Percentiles rank a stretch among this genome's conserved stretches.
phyloP scores from a whole-genome alignment of 441 rosid species.

The Brassica hybrid region DNA sequence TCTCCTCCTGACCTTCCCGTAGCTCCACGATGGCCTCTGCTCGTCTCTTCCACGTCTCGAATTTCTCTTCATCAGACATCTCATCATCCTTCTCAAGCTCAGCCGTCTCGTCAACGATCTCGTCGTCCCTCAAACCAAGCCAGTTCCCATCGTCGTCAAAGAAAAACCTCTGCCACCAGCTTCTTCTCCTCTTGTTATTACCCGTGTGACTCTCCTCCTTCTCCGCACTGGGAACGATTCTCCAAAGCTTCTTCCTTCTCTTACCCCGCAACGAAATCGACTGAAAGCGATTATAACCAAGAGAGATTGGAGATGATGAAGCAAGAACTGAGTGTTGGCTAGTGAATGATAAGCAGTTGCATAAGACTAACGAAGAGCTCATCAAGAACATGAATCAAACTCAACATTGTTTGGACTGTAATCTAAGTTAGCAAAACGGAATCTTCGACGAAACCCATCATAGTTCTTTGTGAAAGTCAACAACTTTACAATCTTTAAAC shows the following conservation, averaged over 20 bases:
- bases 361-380: slow-evolving; percentile 71
- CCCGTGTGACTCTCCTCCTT: slow-evolving; percentile 46
- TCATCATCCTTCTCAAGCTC: slow-evolving; percentile 53
- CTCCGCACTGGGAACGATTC: slow-evolving; percentile 63
- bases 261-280: slow-evolving; percentile 36
- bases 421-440: slow-evolving; percentile 5
- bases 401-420: slow-evolving; percentile 51
- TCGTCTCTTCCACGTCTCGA: slow-evolving; percentile 93
- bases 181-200: slow-evolving; percentile 51
- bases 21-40: slow-evolving; percentile 92
- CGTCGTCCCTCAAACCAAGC: slow-evolving; percentile 79
- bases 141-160: slow-evolving; percentile 86
- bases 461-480: slow-evolving; percentile 36
- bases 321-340: slow-evolving; percentile 43
- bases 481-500: slow-evolving; percentile 26
- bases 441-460: slow-evolving; percentile 35
- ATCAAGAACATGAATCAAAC: slow-evolving; percentile 61
- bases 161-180: slow-evolving; percentile 91
- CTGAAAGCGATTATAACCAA: slow-evolving; percentile 31
- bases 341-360: slow-evolving; percentile 51
- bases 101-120: slow-evolving; percentile 50
- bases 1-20: slow-evolving; percentile 84
- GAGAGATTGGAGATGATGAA: slow-evolving; percentile 13
- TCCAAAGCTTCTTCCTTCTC: slow-evolving; percentile 50
- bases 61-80: slow-evolving; percentile 66